Conservation (phyloP, 2,329 filamentous ascomycete genomes). For the Coccinonectria pachysandricola region DNA sequence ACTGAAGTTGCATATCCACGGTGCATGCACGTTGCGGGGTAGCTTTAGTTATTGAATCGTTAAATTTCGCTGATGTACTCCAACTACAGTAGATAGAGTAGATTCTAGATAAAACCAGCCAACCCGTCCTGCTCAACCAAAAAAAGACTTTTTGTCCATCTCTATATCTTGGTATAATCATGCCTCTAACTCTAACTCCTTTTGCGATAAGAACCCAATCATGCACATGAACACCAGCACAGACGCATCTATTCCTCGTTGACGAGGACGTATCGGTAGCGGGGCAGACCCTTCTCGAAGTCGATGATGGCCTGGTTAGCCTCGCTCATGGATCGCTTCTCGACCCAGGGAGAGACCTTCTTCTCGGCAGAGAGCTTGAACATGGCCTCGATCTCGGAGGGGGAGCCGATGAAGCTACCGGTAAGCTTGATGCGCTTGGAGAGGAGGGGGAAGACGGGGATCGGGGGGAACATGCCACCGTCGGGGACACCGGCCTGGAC, state of each 20-base stretch:
- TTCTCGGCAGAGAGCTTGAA: constrained; percentile 42
- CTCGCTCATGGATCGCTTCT: constrained; percentile 27
- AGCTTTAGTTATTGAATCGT: too few relatives aligned
- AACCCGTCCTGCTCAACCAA: too few relatives aligned
- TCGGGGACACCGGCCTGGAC: too few relatives aligned
- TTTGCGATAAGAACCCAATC: too few relatives aligned
- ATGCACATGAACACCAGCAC: too few relatives aligned
- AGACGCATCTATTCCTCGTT: constrained; percentile 26
- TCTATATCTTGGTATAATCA: too few relatives aligned
- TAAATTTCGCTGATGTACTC: too few relatives aligned
- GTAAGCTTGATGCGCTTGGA: background rate
- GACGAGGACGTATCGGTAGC: constrained; percentile 31
- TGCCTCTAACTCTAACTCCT: too few relatives aligned
- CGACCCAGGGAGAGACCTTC: constrained; percentile 41
- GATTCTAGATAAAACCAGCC: too few relatives aligned
- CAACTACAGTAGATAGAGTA: too few relatives aligned
- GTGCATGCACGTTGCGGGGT: constrained; percentile 14
- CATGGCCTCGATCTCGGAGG: constrained; percentile 42
- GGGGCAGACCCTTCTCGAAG: constrained; percentile 39
- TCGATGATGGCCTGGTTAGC: constrained; percentile 41
- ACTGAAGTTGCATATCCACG: too few relatives aligned
- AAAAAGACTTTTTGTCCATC: too few relatives aligned
- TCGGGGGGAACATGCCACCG: background rate
- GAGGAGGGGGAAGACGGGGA: constrained; percentile 12
- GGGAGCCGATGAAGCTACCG: constrained; percentile 1